Conservation (phyloP, 805 yeast species). For the Metschnikowia matae region DNA sequence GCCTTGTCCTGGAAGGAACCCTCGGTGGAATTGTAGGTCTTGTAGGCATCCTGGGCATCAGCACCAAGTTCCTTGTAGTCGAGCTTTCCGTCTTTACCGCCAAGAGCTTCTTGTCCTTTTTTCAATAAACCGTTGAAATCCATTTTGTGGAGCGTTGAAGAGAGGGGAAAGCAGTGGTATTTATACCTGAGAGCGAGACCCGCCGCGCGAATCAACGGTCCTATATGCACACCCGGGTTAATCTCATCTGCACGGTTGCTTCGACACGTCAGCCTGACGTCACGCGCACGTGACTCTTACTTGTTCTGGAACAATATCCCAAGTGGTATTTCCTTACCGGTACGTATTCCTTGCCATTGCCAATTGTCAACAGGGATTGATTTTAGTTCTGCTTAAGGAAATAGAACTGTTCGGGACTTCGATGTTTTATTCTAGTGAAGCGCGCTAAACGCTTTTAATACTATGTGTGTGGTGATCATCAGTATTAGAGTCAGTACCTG, state of each 20-base stretch:
- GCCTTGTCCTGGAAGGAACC: constrained; percentile 32
- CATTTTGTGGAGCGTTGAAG: constrained; percentile 17
- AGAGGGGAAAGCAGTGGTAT: neutral
- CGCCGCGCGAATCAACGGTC: neutral
- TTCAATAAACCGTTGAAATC: constrained; percentile 30
- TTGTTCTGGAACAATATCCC: too few species aligned
- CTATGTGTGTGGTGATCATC: too few species aligned
- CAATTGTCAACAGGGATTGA: too few species aligned
- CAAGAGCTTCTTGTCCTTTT: constrained; percentile 28
- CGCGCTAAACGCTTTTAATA: too few species aligned
- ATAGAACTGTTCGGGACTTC: too few species aligned
- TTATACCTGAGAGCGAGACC: neutral
- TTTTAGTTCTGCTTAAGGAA: too few species aligned
- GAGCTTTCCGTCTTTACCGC: constrained; percentile 23
- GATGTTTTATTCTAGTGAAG: too few species aligned
- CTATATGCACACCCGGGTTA: neutral
- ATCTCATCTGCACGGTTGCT: constrained; percentile 1
- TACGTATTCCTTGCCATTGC: neutral
- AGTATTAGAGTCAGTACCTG: too few species aligned
- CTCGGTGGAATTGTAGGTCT: constrained; percentile 27
- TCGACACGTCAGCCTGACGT: constrained; percentile 1
- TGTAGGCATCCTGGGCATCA: constrained; percentile 36
- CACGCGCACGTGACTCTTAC: neutral
- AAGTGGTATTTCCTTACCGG: too few species aligned
- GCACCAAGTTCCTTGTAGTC: constrained; percentile 23